These are phyloP conservation scores for Lycium barbarum DNA, from an alignment of 257 asterid species.

Conservation along the genomic window DNA sequence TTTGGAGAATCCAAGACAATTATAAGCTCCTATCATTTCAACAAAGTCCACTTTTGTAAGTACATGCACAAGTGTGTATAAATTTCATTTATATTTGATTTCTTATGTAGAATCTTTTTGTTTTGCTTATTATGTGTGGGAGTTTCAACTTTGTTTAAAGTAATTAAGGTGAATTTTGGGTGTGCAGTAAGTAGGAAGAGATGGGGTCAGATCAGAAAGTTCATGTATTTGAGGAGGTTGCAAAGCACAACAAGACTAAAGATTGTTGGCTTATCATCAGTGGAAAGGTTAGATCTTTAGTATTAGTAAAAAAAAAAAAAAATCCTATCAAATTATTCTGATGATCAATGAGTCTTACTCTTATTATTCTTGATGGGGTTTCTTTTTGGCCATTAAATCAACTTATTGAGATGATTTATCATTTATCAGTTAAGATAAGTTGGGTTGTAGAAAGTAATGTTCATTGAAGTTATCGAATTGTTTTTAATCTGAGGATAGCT, in stretches of 20 bases:
- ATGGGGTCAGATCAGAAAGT: slow-evolving; percentile 64
- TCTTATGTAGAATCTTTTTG: no score
- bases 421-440: neutral
- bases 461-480: neutral
- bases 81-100: neutral
- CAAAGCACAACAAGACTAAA: slow-evolving; percentile 55
- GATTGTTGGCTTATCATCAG: slow-evolving; percentile 66
- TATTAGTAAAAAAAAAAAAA: no score
- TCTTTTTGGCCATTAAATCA: neutral
- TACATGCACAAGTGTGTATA: neutral
- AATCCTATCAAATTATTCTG: neutral
- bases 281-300: slow-evolving; percentile 55
- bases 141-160: neutral
- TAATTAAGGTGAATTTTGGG: neutral
- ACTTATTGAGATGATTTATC: neutral
- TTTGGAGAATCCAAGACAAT: slow-evolving; percentile 11
- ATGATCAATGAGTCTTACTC: neutral
- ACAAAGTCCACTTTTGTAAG: neutral
- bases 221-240: slow-evolving; percentile 57
- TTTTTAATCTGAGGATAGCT: neutral
- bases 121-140: neutral
- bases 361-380: neutral
- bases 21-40: neutral
- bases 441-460: neutral
- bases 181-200: slow-evolving; percentile 26